phyloP scores from a whole-genome alignment of 2,329 filamentous ascomycete species.

The Pseudogymnoascus sp. region DNA sequence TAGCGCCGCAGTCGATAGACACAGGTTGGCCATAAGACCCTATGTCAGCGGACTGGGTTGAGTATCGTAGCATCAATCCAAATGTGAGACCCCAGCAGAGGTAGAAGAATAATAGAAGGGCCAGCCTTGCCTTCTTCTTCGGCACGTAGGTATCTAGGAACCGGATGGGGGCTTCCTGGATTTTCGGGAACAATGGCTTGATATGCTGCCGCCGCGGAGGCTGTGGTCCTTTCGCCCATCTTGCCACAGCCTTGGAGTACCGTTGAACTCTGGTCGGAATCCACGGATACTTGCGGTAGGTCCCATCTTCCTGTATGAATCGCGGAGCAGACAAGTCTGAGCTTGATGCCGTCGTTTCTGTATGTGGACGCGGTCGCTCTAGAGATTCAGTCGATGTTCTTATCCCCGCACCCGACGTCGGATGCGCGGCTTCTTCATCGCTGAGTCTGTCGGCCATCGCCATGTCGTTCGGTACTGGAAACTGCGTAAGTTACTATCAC shows the following conservation, averaged over 20 bases:
- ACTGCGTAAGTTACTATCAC: neutral
- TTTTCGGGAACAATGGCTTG: slow-evolving; percentile 50
- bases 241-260: slow-evolving; percentile 32
- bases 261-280: slow-evolving; percentile 48
- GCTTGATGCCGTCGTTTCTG: neutral
- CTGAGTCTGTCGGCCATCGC: slow-evolving; percentile 6
- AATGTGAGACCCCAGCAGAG: slow-evolving; percentile 63
- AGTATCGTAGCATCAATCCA: slow-evolving; percentile 56
- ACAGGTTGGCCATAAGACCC: slow-evolving; percentile 58
- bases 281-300: slow-evolving; percentile 43
- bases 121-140: slow-evolving; percentile 47
- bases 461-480: neutral
- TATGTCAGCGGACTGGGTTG: slow-evolving; percentile 51
- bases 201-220: slow-evolving; percentile 44
- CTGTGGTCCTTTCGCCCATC: slow-evolving; percentile 49
- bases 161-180: slow-evolving; percentile 59
- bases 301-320: slow-evolving; percentile 48
- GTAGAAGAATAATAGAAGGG: slow-evolving; percentile 51
- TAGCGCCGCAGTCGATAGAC: slow-evolving; percentile 56
- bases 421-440: slow-evolving; percentile 19
- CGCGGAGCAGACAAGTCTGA: slow-evolving; percentile 35
- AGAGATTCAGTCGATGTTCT: slow-evolving; percentile 12
- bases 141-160: slow-evolving; percentile 56
- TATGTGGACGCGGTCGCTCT: neutral
- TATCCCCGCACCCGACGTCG: slow-evolving; percentile 12